phyloP scores from a whole-genome alignment of 768 basidiomycete genomes.

The Phlebiopsis flavidoalba region DNA sequence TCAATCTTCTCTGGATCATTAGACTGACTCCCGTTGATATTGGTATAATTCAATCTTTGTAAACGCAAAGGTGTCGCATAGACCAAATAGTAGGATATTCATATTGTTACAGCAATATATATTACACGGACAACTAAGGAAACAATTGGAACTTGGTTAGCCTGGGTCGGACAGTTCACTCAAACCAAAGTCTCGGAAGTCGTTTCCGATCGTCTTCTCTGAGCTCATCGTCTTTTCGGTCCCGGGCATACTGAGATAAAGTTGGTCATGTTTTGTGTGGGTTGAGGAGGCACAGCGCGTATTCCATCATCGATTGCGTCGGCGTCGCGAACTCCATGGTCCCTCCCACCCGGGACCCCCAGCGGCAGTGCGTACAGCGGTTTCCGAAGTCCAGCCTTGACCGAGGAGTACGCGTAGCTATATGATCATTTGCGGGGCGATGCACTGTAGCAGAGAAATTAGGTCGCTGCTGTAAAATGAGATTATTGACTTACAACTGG shows the following conservation, averaged over 20 bases:
- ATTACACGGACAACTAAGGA: too few relatives aligned
- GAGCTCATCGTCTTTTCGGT: not conserved
- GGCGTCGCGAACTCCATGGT: not conserved
- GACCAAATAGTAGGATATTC: too few relatives aligned
- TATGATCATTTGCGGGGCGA: slow-evolving; percentile 31
- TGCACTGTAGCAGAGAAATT: slow-evolving; percentile 21
- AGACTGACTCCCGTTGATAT: not conserved
- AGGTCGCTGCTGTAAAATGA: not conserved
- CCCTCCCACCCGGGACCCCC: too few relatives aligned
- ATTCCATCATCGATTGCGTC: not conserved
- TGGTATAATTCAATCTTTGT: too few relatives aligned
- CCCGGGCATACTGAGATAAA: not conserved
- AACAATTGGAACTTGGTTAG: too few relatives aligned
- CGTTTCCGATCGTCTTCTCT: not conserved
- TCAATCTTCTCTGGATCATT: not conserved
- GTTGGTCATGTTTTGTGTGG: not conserved
- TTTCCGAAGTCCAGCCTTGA: slow-evolving; percentile 26
- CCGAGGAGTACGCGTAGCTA: slow-evolving; percentile 27
- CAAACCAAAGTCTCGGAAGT: not conserved
- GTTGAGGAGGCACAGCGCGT: not conserved
- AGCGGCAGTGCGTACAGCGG: not conserved
- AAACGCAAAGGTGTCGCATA: too few relatives aligned
- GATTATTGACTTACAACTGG: not conserved
- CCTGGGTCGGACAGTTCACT: not conserved
- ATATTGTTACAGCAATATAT: too few relatives aligned